phyloP scores from a whole-genome alignment of 1,284 basidiomycete genomes.

The Ustilago bromivora region DNA sequence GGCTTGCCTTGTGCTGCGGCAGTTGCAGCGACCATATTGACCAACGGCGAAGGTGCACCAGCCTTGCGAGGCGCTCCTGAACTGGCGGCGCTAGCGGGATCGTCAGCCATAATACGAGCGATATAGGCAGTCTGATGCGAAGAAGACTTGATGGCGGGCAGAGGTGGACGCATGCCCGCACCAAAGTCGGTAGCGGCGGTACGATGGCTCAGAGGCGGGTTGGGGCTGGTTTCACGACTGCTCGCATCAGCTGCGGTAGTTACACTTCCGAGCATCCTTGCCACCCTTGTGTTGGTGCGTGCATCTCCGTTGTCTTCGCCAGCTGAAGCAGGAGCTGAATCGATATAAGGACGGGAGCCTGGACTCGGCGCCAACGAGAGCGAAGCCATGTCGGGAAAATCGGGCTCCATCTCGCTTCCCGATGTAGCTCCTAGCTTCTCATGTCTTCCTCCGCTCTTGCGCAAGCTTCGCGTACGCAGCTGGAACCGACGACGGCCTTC shows the following conservation, averaged over 20 bases:
- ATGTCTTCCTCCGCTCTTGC: conserved; percentile 36
- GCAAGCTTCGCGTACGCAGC: conserved; percentile 38
- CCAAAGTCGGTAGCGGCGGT: conserved; percentile 4
- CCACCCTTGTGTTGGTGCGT: conserved; percentile 28
- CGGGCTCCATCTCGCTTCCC: conserved; percentile 54
- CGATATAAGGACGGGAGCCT: conserved; percentile 22
- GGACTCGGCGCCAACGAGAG: conserved; percentile 41
- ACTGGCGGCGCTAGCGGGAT: conserved; percentile 19
- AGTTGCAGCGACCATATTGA: conserved; percentile 26
- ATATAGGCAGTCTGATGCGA: conserved; percentile 51
- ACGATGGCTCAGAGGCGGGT: conserved; percentile 23
- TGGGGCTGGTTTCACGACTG: conserved; percentile 49
- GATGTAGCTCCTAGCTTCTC: conserved; percentile 50
- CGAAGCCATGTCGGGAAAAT: conserved; percentile 57
- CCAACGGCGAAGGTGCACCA: conserved; percentile 30
- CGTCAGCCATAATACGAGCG: conserved; percentile 49
- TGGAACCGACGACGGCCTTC: conserved; percentile 44
- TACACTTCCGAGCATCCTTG: conserved; percentile 43
- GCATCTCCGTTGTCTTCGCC: conserved; percentile 50
- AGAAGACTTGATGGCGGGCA: conserved; percentile 33
- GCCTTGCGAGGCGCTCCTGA: conserved; percentile 18
- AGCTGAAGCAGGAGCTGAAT: conserved; percentile 46
- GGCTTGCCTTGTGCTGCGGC: conserved; percentile 32
- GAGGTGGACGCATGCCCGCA: conserved; percentile 30
- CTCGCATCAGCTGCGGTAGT: conserved; percentile 23